phyloP scores from a whole-genome alignment of 805 yeast species.

The Saccharomycopsis microspora region DNA sequence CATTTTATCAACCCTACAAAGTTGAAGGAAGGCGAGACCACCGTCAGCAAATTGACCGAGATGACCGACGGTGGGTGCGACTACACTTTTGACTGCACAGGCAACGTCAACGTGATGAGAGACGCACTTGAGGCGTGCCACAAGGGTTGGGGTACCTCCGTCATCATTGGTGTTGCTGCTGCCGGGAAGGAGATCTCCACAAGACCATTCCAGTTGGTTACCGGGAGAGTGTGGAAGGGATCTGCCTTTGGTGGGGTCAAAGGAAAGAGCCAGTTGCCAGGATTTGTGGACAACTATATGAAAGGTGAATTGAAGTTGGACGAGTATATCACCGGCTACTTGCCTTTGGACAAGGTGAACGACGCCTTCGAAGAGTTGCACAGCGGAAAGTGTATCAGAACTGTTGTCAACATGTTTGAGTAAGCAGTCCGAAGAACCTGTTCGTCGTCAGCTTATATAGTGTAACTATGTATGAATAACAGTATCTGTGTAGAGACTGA shows the following conservation, averaged over 20 bases:
- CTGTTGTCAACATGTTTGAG: constrained; percentile 48
- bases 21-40: constrained; percentile 58
- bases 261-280: constrained; percentile 93
- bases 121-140: constrained; percentile 94
- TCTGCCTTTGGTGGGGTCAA: constrained; percentile 99
- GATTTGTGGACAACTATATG: constrained; percentile 76
- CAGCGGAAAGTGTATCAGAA: constrained; percentile 86
- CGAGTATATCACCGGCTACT: constrained; percentile 91
- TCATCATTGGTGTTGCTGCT: constrained; percentile 96
- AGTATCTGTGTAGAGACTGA: too few relatives aligned
- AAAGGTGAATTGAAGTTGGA: constrained; percentile 77
- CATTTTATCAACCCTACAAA: constrained; percentile 77
- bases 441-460: too few relatives aligned
- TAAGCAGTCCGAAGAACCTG: neutral
- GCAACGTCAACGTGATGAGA: constrained; percentile 92
- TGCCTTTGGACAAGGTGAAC: constrained; percentile 67
- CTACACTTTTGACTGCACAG: constrained; percentile 95
- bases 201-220: constrained; percentile 97
- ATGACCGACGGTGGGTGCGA: constrained; percentile 97
- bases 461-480: too few relatives aligned
- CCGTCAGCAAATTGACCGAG: constrained; percentile 75
- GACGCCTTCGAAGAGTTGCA: constrained; percentile 92
- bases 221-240: constrained; percentile 98
- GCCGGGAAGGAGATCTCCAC: constrained; percentile 96
- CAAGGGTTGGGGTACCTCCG: constrained; percentile 97